Conservation (phyloP, 2,329 filamentous ascomycete species). For the Ophiostoma fasciatum region DNA sequence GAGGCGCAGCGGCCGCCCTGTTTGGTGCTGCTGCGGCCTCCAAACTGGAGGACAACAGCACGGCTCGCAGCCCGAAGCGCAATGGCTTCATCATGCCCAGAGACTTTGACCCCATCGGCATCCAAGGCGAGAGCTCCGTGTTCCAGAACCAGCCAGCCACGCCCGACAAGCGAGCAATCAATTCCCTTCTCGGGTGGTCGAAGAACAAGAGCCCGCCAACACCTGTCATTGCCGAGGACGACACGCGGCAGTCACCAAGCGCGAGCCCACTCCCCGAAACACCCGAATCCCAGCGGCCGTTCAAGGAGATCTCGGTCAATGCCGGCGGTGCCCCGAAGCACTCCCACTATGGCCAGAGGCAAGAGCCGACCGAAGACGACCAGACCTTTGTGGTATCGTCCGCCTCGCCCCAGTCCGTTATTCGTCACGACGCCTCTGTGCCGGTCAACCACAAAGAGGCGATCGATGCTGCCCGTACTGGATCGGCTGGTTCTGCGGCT, state of each 20-base stretch:
- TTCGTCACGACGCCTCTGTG: constrained; percentile 21
- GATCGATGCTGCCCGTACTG: constrained; percentile 62
- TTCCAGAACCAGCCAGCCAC: constrained; percentile 19
- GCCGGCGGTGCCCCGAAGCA: constrained; percentile 19
- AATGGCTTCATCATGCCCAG: constrained; percentile 42
- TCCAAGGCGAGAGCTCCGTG: neutral
- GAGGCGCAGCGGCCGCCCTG: no score
- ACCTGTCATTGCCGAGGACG: constrained; percentile 48
- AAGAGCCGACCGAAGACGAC: neutral
- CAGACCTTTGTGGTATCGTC: neutral
- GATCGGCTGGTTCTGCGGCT: constrained; percentile 27
- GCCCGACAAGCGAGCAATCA: constrained; percentile 25
- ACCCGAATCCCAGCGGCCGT: constrained; percentile 40
- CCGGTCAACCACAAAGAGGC: constrained; percentile 70
- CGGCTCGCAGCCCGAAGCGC: constrained; percentile 32
- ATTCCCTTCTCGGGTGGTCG: constrained; percentile 29
- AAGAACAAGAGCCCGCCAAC: constrained; percentile 23
- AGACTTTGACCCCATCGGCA: constrained; percentile 18
- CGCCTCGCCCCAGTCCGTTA: neutral
- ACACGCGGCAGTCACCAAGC: constrained; percentile 39
- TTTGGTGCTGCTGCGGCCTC: constrained; percentile 15
- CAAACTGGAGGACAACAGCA: constrained; percentile 17
- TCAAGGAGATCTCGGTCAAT: constrained; percentile 51
- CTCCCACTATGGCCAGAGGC: neutral
- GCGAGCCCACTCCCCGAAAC: constrained; percentile 27